Base-by-base conservation (phyloP, 225 moss, liverwort and hornwort species). In the Rhytidiadelphus loreus region DNA sequence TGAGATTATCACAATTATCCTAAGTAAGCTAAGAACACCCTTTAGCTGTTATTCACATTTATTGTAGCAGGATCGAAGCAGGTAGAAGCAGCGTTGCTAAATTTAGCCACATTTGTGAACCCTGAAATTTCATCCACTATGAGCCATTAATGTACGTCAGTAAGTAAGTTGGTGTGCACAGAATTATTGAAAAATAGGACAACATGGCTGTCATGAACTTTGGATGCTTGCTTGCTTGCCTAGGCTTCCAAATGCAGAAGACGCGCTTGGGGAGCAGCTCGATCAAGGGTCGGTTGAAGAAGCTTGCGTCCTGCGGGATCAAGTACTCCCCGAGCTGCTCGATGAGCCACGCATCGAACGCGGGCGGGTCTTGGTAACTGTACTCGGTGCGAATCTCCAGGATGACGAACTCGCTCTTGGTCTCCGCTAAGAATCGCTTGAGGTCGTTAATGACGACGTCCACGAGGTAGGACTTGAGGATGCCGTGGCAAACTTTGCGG, bases 311-410 rank as follows among this genome's bases (percentile, higher is more conserved):
- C 86, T 97, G 98, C 35, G 94, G 90, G 29, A 98, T 82, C 41
- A 98, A 68, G 58, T 83, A 69, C 64, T 98, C 91, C 50, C 96
- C 98, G 80, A 98, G 95, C 68, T 96, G 92, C 78, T 89, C 90
- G 44, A 97, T 96, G 77, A 98, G 96, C 88, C 93, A 96, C 53
- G 94, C 90, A 62, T 98, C 97, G 85, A 97, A 98, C 26, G 90
- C 95, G 7, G 97, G 97, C 23, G 98, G 97, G 70, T 98, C 98
- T 16, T 82, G 50, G 83, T 96, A 94, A 87, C 90, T 84, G 86
- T 55, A 97, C 89, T 97, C 98, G 15, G 98, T 98, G 28, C 98
- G 94, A 55, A 98, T 95, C 91, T 98, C 97, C 10, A 98, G 65
- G 69, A 98, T 96, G 88, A 98, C 90, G 52, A 97, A 93, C 90